Conservation (phyloP, 768 basidiomycete species). For the Russula abietina region DNA sequence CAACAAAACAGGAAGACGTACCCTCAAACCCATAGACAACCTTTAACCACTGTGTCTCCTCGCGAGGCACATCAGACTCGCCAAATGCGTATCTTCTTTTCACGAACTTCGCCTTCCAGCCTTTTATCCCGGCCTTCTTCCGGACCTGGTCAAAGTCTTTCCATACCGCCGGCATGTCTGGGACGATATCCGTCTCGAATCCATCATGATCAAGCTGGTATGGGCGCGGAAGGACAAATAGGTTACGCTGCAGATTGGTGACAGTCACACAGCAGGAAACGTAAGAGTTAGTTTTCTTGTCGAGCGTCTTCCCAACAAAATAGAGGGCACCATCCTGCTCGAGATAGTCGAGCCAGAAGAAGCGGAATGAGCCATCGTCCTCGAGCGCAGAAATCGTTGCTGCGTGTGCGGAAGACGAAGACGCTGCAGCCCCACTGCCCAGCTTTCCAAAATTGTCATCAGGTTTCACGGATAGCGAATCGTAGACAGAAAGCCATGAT, state of each 20-base stretch:
- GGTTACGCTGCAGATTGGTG: slow-evolving; percentile 79
- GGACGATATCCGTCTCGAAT: slow-evolving; percentile 69
- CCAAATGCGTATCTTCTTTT: slow-evolving; percentile 91
- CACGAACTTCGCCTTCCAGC: slow-evolving; percentile 80
- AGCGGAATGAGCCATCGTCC: slow-evolving; percentile 74
- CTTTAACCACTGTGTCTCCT: slow-evolving; percentile 84
- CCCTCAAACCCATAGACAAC: slow-evolving; percentile 87
- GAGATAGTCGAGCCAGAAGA: slow-evolving; percentile 96
- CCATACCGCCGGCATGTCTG: slow-evolving; percentile 65
- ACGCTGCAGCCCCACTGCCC: slow-evolving; percentile 24
- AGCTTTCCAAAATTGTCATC: slow-evolving; percentile 56
- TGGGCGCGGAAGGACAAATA: slow-evolving; percentile 81
- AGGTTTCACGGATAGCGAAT: slow-evolving; percentile 56
- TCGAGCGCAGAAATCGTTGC: slow-evolving; percentile 59
- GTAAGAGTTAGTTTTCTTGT: slow-evolving; percentile 62
- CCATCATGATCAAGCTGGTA: slow-evolving; percentile 52
- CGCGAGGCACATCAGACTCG: slow-evolving; percentile 70
- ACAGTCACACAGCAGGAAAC: slow-evolving; percentile 84
- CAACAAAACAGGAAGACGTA: slow-evolving; percentile 28
- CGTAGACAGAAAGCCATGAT: slow-evolving; percentile 70
- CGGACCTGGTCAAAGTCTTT: slow-evolving; percentile 78
- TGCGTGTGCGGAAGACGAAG: slow-evolving; percentile 33
- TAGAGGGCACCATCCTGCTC: slow-evolving; percentile 81
- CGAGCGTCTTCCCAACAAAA: slow-evolving; percentile 87
- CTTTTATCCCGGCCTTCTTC: slow-evolving; percentile 57